Conservation (phyloP, 2,329 filamentous ascomycete genomes). For the Pseudonectria buxi region DNA sequence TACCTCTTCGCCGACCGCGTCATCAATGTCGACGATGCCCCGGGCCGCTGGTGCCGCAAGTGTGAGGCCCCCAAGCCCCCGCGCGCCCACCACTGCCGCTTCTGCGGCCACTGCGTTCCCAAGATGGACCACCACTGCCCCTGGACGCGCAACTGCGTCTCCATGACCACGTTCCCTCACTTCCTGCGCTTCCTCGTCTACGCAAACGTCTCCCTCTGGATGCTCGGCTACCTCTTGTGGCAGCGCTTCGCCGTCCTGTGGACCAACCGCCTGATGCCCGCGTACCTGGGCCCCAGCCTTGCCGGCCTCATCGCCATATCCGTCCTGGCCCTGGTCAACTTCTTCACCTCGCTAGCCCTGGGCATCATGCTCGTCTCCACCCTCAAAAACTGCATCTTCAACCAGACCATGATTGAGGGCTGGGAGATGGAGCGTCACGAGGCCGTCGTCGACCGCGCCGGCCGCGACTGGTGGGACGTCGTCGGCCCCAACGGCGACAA, state of each 20-base stretch:
- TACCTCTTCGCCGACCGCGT: constrained; percentile 38
- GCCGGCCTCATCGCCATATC: constrained; percentile 55
- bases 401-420: constrained; percentile 73
- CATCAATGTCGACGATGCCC: constrained; percentile 22
- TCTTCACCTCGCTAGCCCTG: constrained; percentile 55
- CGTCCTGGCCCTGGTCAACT: constrained; percentile 50
- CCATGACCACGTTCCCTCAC: constrained; percentile 73
- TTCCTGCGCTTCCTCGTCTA: constrained; percentile 74
- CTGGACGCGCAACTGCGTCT: constrained; percentile 80
- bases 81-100: constrained; percentile 74
- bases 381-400: constrained; percentile 54
- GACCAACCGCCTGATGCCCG: constrained; percentile 58
- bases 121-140: constrained; percentile 86
- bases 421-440: constrained; percentile 67
- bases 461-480: constrained; percentile 39
- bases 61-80: constrained; percentile 69
- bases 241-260: constrained; percentile 55
- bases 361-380: constrained; percentile 59
- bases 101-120: constrained; percentile 66
- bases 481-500: constrained; percentile 29
- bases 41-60: constrained; percentile 62
- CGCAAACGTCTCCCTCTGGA: constrained; percentile 58
- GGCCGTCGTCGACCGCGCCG: constrained; percentile 43
- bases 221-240: constrained; percentile 54
- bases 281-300: constrained; percentile 64